A percentile compares a stretch with the other conserved stretches of the same genome.
Conservation (phyloP, 1,284 basidiomycete species). For the Ustilago bromivora region DNA sequence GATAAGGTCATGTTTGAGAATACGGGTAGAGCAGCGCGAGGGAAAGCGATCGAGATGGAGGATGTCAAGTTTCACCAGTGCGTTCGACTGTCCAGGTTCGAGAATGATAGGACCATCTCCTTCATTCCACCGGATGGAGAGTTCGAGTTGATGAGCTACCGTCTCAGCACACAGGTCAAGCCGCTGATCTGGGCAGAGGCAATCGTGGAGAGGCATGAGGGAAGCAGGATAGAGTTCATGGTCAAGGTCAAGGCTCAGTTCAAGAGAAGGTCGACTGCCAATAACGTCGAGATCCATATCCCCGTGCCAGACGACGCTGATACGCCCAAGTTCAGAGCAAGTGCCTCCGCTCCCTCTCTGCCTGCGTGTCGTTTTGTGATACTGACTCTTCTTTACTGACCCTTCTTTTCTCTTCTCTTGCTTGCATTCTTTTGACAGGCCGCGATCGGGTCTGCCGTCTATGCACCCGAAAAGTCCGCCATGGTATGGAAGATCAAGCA, state of each 20-base stretch:
- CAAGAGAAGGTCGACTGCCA: constrained; percentile 94
- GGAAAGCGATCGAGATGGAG: constrained; percentile 99
- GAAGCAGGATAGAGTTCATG: constrained; percentile 95
- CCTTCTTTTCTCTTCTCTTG: not conserved
- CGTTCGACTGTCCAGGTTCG: constrained; percentile 97
- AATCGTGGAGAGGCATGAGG: constrained; percentile 91
- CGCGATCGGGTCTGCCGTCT: constrained; percentile 65
- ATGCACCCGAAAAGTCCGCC: constrained; percentile 68
- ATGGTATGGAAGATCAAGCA: constrained; percentile 71
- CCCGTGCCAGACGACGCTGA: constrained; percentile 98
- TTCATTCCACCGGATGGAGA: constrained; percentile 99
- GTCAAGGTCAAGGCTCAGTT: constrained; percentile 99
- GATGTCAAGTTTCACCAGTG: constrained; percentile 99
- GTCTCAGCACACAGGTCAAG: constrained; percentile 94
- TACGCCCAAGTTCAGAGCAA: constrained; percentile 87
- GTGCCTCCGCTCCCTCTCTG: not conserved
- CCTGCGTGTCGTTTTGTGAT: not conserved
- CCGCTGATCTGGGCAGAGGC: constrained; percentile 99
- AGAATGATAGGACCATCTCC: constrained; percentile 98
- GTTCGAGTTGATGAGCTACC: constrained; percentile 98
- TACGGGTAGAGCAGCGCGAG: constrained; percentile 91
- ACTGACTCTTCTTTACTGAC: not conserved
- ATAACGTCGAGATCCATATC: constrained; percentile 98
- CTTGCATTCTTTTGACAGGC: constrained; percentile 1
- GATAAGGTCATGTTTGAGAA: constrained; percentile 99